Conservation (phyloP, 805 yeast genomes). For the Yamadazyma olivae region DNA sequence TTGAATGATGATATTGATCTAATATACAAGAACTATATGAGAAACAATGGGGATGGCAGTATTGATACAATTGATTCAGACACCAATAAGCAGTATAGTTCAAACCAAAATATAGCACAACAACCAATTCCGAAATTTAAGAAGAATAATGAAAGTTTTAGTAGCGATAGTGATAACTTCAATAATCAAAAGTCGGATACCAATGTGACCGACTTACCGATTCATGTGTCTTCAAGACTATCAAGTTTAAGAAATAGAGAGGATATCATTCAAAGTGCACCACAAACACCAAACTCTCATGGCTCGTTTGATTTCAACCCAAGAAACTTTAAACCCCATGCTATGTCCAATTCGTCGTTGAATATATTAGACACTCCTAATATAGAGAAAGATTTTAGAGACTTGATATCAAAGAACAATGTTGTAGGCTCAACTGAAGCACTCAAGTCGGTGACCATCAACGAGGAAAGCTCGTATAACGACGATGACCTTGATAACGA, state of each 20-base stretch:
- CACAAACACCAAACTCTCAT: conserved; percentile 28
- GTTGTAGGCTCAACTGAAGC: conserved; percentile 11
- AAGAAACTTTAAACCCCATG: conserved; percentile 16
- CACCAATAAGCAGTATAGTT: conserved; percentile 4
- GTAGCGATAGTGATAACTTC: conserved; percentile 2
- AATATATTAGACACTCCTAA: conserved; percentile 33
- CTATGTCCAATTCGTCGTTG: conserved; percentile 32
- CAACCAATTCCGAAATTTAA: background rate
- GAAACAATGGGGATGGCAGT: conserved; percentile 13
- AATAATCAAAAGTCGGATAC: background rate
- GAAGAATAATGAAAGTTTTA: background rate
- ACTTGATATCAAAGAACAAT: conserved; percentile 12
- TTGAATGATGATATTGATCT: conserved; percentile 21
- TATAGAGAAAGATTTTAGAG: conserved; percentile 18
- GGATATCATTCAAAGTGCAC: conserved; percentile 20
- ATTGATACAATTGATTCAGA: conserved; percentile 28
- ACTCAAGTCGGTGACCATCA: conserved; percentile 7
- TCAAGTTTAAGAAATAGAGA: conserved; percentile 18
- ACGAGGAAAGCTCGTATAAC: conserved; percentile 1
- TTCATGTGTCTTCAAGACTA: conserved; percentile 24
- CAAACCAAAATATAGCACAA: background rate
- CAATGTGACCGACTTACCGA: conserved; percentile 8
- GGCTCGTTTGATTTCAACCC: conserved; percentile 31
- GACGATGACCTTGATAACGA: background rate
- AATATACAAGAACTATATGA: conserved; percentile 20